Conservation (phyloP, 495 filamentous ascomycete genomes). For the Aspergillus sparsus region DNA sequence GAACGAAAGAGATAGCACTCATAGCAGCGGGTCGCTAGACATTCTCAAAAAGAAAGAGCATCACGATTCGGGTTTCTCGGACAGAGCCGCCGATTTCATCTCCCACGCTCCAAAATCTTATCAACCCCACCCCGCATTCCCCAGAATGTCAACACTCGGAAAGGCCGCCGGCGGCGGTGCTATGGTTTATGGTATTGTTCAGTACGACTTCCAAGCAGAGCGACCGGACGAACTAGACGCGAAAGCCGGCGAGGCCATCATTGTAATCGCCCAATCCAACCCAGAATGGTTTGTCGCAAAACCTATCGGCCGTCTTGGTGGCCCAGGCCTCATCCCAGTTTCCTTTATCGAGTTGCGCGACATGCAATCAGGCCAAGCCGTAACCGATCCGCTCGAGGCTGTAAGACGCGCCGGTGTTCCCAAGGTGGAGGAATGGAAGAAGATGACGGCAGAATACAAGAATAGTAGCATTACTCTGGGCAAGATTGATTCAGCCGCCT, state of each 20-base stretch:
- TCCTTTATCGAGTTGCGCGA: constrained; percentile 96
- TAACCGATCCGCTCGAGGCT: constrained; percentile 80
- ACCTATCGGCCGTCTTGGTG: constrained; percentile 90
- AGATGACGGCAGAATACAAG: constrained; percentile 98
- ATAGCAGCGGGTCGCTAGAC: constrained; percentile 73
- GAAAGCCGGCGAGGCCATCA: constrained; percentile 92
- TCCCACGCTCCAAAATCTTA: constrained; percentile 27
- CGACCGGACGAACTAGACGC: constrained; percentile 93
- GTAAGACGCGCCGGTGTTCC: constrained; percentile 89
- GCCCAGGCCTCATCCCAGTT: constrained; percentile 92
- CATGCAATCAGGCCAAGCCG: constrained; percentile 82
- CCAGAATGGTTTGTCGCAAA: constrained; percentile 99
- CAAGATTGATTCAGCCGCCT: constrained; percentile 68
- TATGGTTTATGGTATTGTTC: constrained; percentile 94
- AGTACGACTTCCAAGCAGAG: constrained; percentile 96
- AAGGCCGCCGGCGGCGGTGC: constrained; percentile 65
- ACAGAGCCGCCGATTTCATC: constrained; percentile 49
- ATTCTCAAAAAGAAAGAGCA: constrained; percentile 56
- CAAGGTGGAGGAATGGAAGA: constrained; percentile 99
- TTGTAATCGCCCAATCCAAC: constrained; percentile 98
- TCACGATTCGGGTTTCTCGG: constrained; percentile 82
- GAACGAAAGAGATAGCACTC: constrained; percentile 77
- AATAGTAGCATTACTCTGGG: constrained; percentile 96
- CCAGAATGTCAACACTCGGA: constrained; percentile 53
- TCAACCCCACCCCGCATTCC: constrained; percentile 42